phyloP scores from a whole-genome alignment of 1,284 basidiomycete species.

The Papiliotrema terrestris region DNA sequence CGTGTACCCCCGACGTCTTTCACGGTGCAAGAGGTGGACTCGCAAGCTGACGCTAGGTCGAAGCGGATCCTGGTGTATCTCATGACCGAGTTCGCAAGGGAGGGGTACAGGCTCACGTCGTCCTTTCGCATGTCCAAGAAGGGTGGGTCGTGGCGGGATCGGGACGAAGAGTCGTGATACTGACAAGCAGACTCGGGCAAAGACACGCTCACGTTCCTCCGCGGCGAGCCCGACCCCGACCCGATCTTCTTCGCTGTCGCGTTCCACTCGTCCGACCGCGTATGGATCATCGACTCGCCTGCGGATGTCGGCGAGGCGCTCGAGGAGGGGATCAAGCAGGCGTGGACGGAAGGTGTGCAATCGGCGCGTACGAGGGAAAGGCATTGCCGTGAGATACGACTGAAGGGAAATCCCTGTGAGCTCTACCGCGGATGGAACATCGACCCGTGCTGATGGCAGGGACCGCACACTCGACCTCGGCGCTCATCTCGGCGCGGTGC shows the following conservation, averaged over 20 bases:
- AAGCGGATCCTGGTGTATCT: constrained; percentile 43
- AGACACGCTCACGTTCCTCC: constrained; percentile 40
- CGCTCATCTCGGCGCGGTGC: constrained; percentile 39
- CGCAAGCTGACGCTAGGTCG: constrained; percentile 25
- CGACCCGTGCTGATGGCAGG: constrained; percentile 10
- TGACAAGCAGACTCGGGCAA: constrained; percentile 43
- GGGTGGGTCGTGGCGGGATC: constrained; percentile 16
- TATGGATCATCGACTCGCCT: constrained; percentile 47
- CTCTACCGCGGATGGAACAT: not conserved
- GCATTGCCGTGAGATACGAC: constrained; percentile 42
- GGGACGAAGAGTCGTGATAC: not conserved
- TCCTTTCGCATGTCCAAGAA: constrained; percentile 41
- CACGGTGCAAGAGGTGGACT: not conserved
- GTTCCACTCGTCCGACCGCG: constrained; percentile 39
- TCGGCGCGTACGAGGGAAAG: constrained; percentile 41
- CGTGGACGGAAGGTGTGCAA: constrained; percentile 40
- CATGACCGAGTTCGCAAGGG: constrained; percentile 35
- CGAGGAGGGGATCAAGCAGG: constrained; percentile 42
- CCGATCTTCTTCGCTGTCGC: constrained; percentile 43
- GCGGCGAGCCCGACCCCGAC: constrained; percentile 39
- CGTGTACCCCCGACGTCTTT: constrained; percentile 14
- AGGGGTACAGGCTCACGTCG: constrained; percentile 35
- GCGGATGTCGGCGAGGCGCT: constrained; percentile 42
- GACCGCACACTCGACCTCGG: constrained; percentile 32
- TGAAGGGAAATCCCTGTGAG: constrained; percentile 43